A percentile compares a stretch with the other conserved stretches of the same genome.
Conservation (phyloP, 768 basidiomycete species). For the Wakefieldia striispora region DNA sequence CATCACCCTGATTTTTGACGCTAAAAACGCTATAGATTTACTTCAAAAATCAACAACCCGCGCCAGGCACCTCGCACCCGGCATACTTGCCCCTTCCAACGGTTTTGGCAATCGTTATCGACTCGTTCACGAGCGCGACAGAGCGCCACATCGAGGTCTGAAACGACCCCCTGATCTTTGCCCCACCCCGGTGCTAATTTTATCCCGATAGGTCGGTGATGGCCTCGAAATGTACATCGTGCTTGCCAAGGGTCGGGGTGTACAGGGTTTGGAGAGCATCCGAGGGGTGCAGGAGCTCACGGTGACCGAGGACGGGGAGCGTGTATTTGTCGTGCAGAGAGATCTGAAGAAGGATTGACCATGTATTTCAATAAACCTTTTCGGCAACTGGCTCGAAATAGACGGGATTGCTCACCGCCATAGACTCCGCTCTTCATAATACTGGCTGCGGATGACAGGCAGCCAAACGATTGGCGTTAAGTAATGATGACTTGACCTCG, state of each 20-base stretch:
- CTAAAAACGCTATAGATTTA: constrained; percentile 64
- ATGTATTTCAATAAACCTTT: no score
- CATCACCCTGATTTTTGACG: constrained; percentile 21
- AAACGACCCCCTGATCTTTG: constrained; percentile 7
- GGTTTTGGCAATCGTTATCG: constrained; percentile 85
- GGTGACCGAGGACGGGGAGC: constrained; percentile 60
- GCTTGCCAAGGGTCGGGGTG: constrained; percentile 62
- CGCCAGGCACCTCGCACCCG: constrained; percentile 71
- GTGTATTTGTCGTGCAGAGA: constrained; percentile 71
- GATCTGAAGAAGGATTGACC: constrained; percentile 81
- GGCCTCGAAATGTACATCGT: constrained; percentile 91
- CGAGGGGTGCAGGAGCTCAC: constrained; percentile 65
- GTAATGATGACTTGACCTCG: no score
- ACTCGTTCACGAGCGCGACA: constrained; percentile 95
- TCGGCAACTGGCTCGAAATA: no score
- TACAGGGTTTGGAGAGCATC: constrained; percentile 56
- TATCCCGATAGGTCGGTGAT: constrained; percentile 74
- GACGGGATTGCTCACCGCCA: no score
- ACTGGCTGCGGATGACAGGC: no score
- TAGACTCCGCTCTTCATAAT: no score
- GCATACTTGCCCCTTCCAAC: constrained; percentile 75
- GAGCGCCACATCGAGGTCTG: constrained; percentile 96
- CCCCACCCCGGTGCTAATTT: constrained; percentile 1
- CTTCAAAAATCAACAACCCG: constrained; percentile 91
- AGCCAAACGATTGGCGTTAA: no score